Base-by-base conservation (phyloP, 192 early-diverging fungal genomes). In the Podila minutissima region DNA sequence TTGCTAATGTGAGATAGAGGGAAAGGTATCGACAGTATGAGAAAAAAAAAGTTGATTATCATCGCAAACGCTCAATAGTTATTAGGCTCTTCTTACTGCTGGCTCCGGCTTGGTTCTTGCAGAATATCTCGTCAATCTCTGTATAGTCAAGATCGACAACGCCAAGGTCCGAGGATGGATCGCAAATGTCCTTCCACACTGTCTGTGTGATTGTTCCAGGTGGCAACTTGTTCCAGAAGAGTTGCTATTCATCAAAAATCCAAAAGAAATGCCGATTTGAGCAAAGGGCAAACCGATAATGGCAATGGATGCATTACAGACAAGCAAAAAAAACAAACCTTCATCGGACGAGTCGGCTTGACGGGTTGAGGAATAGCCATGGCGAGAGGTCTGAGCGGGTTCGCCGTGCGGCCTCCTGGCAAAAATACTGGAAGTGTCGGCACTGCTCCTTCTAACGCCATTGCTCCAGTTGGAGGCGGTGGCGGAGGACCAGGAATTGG, bases 151-250 rank as follows among this genome's bases (percentile, higher is more conserved):
- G n/a, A 33, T 74, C 64, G 61, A 82, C 55, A 9, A 62, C 55
- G 9, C 41, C 62, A 19, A 74, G n/a, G 49, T 83, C 76, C 12
- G 73, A 68, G 4, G 71, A 68, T 5, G 69, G 65, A 57, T 63
- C 62, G 35, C 82, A 79, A 41, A 89, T 86, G 11, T 89, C 87
- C 61, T 84, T 74, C 88, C 88, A 89, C 0, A 89, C 83, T 26
- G 88, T 89, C 35, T 85, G 67, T 3, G 72, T 67, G 64, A 88
- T 83, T 24, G 79, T 68, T 31, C 86, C 83, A 11, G 74, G 59
- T 4, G 88, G 76, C 15, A 89, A 58, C 33, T 89, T 89, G 66
- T 79, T 85, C 88, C 88, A 89, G 74, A 89, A 89, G 12, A 89
- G 76, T 77, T 88, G 86, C 75, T 88, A 57, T 51, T 33, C 46